Evolutionary conservation across 2,329 filamentous ascomycete genomes (phyloP), one percentile per base, ranked within the genome.

Genomic region (Apiospora saccharicola): DNA sequence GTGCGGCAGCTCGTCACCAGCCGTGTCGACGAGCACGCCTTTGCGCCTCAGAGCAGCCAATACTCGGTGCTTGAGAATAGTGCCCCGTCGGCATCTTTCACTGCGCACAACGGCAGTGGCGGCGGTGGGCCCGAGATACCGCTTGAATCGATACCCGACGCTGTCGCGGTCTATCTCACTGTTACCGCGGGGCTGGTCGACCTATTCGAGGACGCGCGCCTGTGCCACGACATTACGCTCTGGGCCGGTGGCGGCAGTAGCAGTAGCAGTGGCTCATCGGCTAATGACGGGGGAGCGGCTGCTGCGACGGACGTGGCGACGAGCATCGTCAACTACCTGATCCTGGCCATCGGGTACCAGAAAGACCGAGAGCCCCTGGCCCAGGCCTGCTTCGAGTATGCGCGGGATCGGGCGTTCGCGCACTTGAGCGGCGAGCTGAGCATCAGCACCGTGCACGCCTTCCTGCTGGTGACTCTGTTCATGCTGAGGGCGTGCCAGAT

Each of bases 401-500:
- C 86, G 0, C 85, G 85, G 26, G 82, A 83, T 57, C 80, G 82
- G 14, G 86, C 87, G 0, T 82, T 86, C 4, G 79, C 81, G 0
- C 83, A 82, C 13, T 81, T 89, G 14, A 83, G 82, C 37, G 84
- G 84, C 7, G 85, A 86, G 71, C 78, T 88, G 30, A 84, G 86
- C 57, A 82, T 87, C 4, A 83, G 82, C 13, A 88, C 85, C 0
- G 85, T 88, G 0, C 86, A 88, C 73, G 84, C 83, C 0, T 88
- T 88, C 57, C 80, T 85, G 0, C 82, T 89, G 22, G 81, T 88
- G 44, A 87, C 86, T 0, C 75, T 89, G 10, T 88, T 88, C 78
- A 88, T 88, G 85, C 84, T 89, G 3, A 84, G 85, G 26, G 84
- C 87, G 2, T 88, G 86, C 70, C 87, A 89, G 76, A 87, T 89